Evolutionary conservation across 164 flowering plant genomes (phyloP), one percentile per base, ranked within the genome.

Genomic region (Sedum album): DNA sequence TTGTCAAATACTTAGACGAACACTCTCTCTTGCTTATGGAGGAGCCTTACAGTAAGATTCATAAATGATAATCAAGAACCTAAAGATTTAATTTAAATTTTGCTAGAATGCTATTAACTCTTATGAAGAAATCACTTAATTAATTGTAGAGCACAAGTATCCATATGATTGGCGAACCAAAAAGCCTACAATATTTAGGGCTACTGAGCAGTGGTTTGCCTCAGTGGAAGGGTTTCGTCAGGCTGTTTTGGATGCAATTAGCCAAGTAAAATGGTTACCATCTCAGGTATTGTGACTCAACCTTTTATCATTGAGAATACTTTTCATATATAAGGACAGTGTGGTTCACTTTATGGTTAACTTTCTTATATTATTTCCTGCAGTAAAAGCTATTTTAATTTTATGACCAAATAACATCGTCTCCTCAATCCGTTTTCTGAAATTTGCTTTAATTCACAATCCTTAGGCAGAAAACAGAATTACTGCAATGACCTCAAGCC

Each of bases 151-250:
- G 48, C 99, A 94, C 79, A 91, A 91, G 76, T 94, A 94, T 76
- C 99, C 99, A 28, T 91, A 94, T 84, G 99, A 94, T 79, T 94
- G 99, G 99, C 80, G 99, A 80, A 90, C 96, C 6, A 94, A 94
- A 76, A 86, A 91, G 73, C 99, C 99, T n/a, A 94, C 97, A 23
- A 94, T 94, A 72, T 94, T 94, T 73, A 84, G 99, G 80, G 97
- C 99, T 69, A 94, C 99, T 60, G 99, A 89, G 78, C 99, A 94
- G 73, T 94, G 97, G 99, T 94, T 94, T 84, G 99, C 99, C 65
- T 94, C 99, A 23, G 97, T 94, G 15, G 97, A 91, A 80, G 99
- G 97, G 51, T 91, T 94, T 65, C 86, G 96, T 53, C 73, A 82
- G 69, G 86, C 88, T 76, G 92, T 87, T 65, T 81, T 90, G 88